Conservation (phyloP, 805 yeast species). For the Schwanniomyces pseudopolymorphus region DNA sequence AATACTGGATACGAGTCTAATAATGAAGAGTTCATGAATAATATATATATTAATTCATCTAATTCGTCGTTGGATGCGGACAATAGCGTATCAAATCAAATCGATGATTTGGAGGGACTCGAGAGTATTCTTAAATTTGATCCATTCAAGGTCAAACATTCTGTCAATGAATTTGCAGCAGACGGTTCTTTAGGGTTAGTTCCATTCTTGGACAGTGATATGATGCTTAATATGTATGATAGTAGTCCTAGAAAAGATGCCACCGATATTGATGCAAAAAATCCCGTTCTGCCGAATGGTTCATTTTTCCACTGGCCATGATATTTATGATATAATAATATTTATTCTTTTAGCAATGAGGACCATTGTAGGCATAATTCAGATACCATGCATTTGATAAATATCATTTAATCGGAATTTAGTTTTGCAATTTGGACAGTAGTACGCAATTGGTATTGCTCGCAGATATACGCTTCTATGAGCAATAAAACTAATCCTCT, state of each 20-base stretch:
- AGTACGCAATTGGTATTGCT: too few species aligned
- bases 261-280: background rate
- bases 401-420: background rate
- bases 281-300: background rate
- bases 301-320: background rate
- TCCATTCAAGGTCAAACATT: conserved; percentile 32
- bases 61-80: background rate
- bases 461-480: too few species aligned
- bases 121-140: conserved; percentile 34
- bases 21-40: conserved; percentile 1
- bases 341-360: background rate
- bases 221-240: conserved; percentile 8
- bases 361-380: background rate
- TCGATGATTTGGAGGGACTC: conserved; percentile 12
- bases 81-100: background rate
- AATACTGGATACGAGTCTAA: background rate
- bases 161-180: conserved; percentile 63
- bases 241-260: background rate
- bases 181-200: conserved; percentile 80
- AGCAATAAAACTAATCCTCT: too few species aligned
- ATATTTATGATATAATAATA: background rate
- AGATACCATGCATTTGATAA: too few species aligned
- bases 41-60: background rate
- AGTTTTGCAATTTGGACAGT: too few species aligned
- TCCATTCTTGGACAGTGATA: conserved; percentile 51